Conservation (phyloP, 352 stramenopile species). For the Pythium rishiriense region DNA sequence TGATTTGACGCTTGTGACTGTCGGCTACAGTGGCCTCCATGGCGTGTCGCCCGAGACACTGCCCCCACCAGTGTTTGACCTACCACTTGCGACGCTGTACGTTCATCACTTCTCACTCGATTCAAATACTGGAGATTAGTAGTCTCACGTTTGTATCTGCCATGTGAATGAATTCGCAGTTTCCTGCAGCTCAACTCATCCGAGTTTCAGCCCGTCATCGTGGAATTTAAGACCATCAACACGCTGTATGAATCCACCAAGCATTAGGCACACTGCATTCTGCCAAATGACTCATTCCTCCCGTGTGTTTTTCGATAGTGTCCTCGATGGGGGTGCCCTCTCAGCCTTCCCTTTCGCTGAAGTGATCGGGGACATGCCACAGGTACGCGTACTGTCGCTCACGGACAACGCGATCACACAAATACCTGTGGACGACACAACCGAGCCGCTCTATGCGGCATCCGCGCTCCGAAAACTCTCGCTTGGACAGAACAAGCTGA, state of each 20-base stretch:
- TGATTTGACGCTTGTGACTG: background rate
- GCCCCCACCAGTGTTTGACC: constrained; percentile 1
- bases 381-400: constrained; percentile 12
- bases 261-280: background rate
- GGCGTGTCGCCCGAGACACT: background rate
- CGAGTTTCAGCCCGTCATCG: background rate
- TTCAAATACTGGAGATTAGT: too few relatives aligned
- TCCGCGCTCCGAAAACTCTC: background rate
- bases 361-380: constrained; percentile 13
- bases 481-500: constrained; percentile 8
- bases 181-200: background rate
- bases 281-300: background rate
- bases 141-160: too few relatives aligned
- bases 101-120: background rate
- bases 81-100: constrained; percentile 11
- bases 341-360: background rate
- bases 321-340: constrained; percentile 5
- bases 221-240: constrained; percentile 8
- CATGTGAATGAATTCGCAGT: background rate
- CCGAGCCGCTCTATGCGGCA: background rate
- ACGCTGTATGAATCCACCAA: constrained; percentile 1
- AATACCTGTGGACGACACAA: background rate
- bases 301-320: background rate
- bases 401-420: constrained; percentile 9
- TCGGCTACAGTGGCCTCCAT: background rate